These are phyloP conservation scores for Epichloe hybrida DNA, from an alignment of 2,329 filamentous ascomycete species.

Conservation along the genomic window DNA sequence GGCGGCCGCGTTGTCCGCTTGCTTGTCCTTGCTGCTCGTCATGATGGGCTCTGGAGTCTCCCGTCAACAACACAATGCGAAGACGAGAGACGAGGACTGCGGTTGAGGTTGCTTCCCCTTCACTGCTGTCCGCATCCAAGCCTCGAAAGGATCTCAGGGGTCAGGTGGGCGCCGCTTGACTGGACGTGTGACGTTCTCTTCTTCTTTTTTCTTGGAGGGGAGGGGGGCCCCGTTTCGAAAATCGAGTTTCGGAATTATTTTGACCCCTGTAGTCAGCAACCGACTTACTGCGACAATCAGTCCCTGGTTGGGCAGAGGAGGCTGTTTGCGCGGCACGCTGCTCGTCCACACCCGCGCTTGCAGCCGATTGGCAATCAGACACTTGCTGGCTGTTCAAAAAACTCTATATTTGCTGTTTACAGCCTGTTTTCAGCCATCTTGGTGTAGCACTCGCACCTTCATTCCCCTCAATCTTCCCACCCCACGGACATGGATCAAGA, in stretches of 20 bases:
- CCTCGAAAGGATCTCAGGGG: conserved; percentile 6
- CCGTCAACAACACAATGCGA: conserved; percentile 2
- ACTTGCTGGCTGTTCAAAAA: no score
- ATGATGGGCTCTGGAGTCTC: conserved; percentile 6
- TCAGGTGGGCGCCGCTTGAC: conserved; percentile 12
- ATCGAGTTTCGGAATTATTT: not conserved
- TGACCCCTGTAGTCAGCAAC: not conserved
- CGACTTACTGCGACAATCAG: no score
- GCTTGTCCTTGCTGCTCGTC: conserved; percentile 13
- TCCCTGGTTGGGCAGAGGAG: not conserved
- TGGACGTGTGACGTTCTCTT: conserved; percentile 2
- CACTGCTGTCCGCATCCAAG: conserved; percentile 16
- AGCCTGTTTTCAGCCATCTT: no score
- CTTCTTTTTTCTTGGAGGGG: not conserved
- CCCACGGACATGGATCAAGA: conserved; percentile 16
- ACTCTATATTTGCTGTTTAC: no score
- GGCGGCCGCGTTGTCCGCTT: conserved; percentile 8
- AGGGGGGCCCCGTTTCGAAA: conserved; percentile 4
- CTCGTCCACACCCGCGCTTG: not conserved
- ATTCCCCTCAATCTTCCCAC: not conserved
- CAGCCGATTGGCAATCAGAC: no score
- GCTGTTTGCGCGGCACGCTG: not conserved
- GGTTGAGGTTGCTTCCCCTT: not conserved
- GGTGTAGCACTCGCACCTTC: no score
- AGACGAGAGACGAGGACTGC: conserved; percentile 4